phyloP scores from a whole-genome alignment of 2,329 filamentous ascomycete genomes.

The Sclerotiophoma versabilis region DNA sequence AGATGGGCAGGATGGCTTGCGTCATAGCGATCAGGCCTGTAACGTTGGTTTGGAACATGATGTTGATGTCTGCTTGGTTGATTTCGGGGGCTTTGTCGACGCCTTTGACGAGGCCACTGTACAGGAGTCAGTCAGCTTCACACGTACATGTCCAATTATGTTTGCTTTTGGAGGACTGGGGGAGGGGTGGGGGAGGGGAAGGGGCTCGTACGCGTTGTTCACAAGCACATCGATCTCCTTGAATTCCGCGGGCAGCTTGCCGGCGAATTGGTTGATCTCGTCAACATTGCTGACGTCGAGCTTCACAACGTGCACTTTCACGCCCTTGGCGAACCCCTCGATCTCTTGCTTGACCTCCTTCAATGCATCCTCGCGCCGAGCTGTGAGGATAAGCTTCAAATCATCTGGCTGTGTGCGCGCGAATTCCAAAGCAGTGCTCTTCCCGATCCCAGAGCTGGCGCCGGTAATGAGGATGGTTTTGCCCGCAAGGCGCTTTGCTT shows the following conservation, averaged over 20 bases:
- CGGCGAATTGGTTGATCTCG: constrained; percentile 76
- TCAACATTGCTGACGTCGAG: constrained; percentile 85
- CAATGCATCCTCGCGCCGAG: constrained; percentile 81
- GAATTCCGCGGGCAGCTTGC: constrained; percentile 78
- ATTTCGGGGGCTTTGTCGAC: constrained; percentile 87
- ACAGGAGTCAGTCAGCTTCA: not conserved
- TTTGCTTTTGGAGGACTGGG: no score
- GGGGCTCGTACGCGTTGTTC: constrained; percentile 84
- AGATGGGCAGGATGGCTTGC: constrained; percentile 84
- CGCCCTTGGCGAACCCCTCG: constrained; percentile 71
- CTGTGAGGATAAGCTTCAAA: constrained; percentile 85
- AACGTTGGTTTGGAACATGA: constrained; percentile 94
- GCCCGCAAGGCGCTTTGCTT: constrained; percentile 83
- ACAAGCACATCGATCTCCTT: constrained; percentile 86
- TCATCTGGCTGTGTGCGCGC: constrained; percentile 81
- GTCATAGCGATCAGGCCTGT: constrained; percentile 96
- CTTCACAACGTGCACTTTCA: constrained; percentile 82
- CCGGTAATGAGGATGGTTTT: constrained; percentile 94
- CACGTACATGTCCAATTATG: no score
- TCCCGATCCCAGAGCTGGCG: constrained; percentile 91
- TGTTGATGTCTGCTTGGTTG: constrained; percentile 77
- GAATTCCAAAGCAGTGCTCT: constrained; percentile 85
- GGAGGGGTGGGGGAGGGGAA: not conserved
- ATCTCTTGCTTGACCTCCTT: constrained; percentile 80
- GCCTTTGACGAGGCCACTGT: constrained; percentile 85